These are phyloP conservation scores for Acanthamoeba lenticulata DNA, from an alignment of 208 protist genomes.

Conservation along the genomic window DNA sequence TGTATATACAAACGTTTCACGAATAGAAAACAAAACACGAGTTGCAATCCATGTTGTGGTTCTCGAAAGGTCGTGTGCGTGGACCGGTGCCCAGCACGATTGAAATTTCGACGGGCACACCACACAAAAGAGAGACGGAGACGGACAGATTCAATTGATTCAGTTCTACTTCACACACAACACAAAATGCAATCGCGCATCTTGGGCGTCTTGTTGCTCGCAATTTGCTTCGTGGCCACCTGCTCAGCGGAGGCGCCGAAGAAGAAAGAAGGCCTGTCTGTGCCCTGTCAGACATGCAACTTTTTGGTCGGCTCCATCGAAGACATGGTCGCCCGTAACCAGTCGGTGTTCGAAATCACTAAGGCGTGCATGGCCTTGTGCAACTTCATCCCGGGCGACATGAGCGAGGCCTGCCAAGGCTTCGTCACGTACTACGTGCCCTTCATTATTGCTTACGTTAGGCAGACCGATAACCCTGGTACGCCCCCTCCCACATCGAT, in stretches of 20 bases:
- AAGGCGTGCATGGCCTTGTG: background rate
- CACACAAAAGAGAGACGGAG: background rate
- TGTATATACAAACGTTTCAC: no score
- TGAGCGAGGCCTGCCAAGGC: constrained; percentile 35
- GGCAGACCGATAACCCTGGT: constrained; percentile 43
- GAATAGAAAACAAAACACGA: no score
- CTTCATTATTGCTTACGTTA: background rate
- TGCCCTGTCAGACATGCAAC: background rate
- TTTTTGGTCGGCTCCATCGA: constrained; percentile 9
- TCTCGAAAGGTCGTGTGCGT: no score
- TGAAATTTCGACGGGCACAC: background rate
- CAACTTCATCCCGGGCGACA: background rate
- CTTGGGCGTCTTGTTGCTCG: background rate
- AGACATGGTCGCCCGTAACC: background rate
- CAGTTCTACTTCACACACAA: no score
- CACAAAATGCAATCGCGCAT: background rate
- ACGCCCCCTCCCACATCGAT: background rate
- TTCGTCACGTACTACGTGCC: constrained; percentile 57
- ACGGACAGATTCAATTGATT: background rate
- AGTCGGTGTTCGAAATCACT: background rate
- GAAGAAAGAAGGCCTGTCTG: background rate
- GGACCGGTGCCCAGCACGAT: no score
- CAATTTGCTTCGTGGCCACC: background rate
- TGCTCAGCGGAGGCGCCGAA: background rate
- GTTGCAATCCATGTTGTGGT: no score